phyloP scores from a whole-genome alignment of 164 flowering plant genomes.

The Chloranthus sessilifolius region DNA sequence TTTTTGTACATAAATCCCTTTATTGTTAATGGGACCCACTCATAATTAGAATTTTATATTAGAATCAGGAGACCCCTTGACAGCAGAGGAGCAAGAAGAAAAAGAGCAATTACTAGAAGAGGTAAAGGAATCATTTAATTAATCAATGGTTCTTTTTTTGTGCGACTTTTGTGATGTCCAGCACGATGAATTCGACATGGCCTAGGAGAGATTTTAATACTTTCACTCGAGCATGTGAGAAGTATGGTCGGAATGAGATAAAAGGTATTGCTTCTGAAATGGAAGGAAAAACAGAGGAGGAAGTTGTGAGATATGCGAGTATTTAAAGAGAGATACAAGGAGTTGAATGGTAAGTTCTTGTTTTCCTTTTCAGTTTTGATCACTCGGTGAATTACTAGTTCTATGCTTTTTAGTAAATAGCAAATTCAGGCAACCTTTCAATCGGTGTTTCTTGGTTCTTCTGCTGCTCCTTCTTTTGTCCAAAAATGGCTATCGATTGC shows the following conservation, averaged over 20 bases:
- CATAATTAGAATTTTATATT: too few species aligned
- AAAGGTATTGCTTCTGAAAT: slow-evolving; percentile 83
- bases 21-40: too few species aligned
- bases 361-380: too few species aligned
- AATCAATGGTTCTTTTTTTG: neutral
- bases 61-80: slow-evolving; percentile 77
- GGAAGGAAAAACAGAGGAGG: slow-evolving; percentile 94
- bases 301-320: slow-evolving; percentile 94
- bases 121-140: slow-evolving; percentile 27
- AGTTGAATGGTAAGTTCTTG: slow-evolving; percentile 63
- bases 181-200: slow-evolving; percentile 66
- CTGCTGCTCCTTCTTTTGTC: too few species aligned
- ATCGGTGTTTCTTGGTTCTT: too few species aligned
- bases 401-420: too few species aligned
- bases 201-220: slow-evolving; percentile 93
- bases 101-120: slow-evolving; percentile 82
- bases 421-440: too few species aligned
- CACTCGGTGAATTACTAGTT: too few species aligned
- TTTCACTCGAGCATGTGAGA: slow-evolving; percentile 97
- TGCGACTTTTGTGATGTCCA: slow-evolving; percentile 19
- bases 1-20: too few species aligned
- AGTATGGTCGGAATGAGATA: slow-evolving; percentile 89
- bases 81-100: slow-evolving; percentile 93
- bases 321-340: slow-evolving; percentile 92
- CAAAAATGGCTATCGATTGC: too few species aligned